Evolutionary conservation across 306 rosid genomes (phyloP), one percentile per base, ranked within the genome.

Genomic region (Lablab purpureus): DNA sequence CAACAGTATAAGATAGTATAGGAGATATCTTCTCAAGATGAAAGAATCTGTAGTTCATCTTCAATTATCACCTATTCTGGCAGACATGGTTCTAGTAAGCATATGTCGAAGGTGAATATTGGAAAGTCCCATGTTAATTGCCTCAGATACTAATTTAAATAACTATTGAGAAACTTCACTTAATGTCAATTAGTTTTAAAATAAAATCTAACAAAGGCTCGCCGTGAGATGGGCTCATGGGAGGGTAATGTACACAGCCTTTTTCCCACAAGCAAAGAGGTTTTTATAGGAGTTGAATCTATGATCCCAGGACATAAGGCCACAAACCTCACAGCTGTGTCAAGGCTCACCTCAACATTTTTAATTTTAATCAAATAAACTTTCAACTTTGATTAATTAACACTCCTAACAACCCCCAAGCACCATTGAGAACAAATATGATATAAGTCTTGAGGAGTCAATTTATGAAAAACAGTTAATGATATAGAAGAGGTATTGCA

Each of bases 11-110:
- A 71, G 71, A 43, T 45, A 71, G 28, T 6, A 52, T 21, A 69
- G 27, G 47, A 62, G 40, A 40, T 73, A 40, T 80, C 46, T 19
- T 73, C 41, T 50, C 59, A 51, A 72, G 73, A n/a, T n/a, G n/a
- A n/a, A n/a, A n/a, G n/a, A n/a, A n/a, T 4, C 2, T 47, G 15
- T 15, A 15, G 19, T 4, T 13, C 54, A 47, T 47, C 19, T 47
- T 15, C 54, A 15, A 15, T 7, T 17, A 47, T 47, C 19, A 15
- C 54, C 54, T 14, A 13, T 47, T 47, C 19, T 47, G 54, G 6
- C 2, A 47, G 21, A 17, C 9, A 47, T 47, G 5, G 4, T 15
- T 47, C 54, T 47, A 6, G 8, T 47, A 47, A 17, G 54, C 54
- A 47, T 47, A 47, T 15, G 54, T 15, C 8, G 54, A 47, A 47